A percentile compares a stretch with the other conserved stretches of the same genome.
Conservation (phyloP, 2,329 filamentous ascomycete species). For the Monosporascus sp. region DNA sequence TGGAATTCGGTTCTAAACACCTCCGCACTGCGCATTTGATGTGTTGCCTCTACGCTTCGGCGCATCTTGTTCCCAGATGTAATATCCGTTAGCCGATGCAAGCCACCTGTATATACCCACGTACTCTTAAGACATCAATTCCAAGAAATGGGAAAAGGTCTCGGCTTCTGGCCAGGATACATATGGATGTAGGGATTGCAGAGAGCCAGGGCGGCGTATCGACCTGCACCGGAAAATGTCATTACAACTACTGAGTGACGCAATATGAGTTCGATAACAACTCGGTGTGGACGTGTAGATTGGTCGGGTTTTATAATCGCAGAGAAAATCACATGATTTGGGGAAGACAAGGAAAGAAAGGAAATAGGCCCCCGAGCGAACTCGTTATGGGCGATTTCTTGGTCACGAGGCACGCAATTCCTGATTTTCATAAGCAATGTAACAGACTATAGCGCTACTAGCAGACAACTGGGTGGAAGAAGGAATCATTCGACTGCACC, state of each 20-base stretch:
- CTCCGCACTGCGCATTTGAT: conserved; percentile 17
- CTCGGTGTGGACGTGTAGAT: too few species aligned
- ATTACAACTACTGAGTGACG: neutral
- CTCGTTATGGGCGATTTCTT: too few species aligned
- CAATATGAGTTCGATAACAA: neutral
- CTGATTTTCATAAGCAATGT: too few species aligned
- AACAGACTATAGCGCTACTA: too few species aligned
- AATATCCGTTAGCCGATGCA: conserved; percentile 20
- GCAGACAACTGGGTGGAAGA: too few species aligned
- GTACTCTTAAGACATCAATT: conserved; percentile 9
- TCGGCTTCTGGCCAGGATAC: neutral
- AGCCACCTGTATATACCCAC: conserved; percentile 13
- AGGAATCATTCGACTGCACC: too few species aligned
- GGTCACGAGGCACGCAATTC: too few species aligned
- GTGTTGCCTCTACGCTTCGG: conserved; percentile 7
- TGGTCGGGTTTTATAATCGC: too few species aligned
- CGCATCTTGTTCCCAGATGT: conserved; percentile 14
- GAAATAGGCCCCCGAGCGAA: too few species aligned
- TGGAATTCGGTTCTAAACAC: neutral
- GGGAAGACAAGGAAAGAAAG: too few species aligned
- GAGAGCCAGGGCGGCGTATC: neutral
- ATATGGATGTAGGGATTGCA: neutral
- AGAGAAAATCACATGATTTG: too few species aligned
- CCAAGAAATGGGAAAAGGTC: neutral
- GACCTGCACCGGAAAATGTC: neutral